Evolutionary conservation across 2,329 filamentous ascomycete genomes (phyloP).

Genomic region (Metarhizium guizhouense): DNA sequence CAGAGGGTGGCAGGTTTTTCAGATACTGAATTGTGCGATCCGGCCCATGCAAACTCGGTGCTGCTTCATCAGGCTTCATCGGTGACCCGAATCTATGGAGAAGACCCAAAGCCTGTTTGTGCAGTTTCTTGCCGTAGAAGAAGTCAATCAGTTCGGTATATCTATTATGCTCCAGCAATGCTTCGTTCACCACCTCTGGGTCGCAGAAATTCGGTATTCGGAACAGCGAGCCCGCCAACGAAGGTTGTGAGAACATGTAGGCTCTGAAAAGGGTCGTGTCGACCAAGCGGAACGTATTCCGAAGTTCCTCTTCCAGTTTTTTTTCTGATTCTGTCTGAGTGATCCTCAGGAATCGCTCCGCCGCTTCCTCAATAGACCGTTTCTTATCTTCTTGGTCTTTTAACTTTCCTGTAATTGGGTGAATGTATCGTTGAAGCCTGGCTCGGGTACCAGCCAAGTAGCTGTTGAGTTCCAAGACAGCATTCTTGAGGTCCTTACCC

Average conservation of each 20-base stretch:
- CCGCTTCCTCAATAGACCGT: conserved; percentile 36
- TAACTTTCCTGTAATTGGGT: conserved; percentile 54
- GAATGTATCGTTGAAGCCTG: conserved; percentile 51
- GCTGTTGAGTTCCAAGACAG: conserved; percentile 73
- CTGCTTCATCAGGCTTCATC: conserved; percentile 38
- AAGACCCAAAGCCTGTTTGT: conserved; percentile 76
- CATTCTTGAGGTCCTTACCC: conserved; percentile 74
- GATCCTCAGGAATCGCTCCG: conserved; percentile 48
- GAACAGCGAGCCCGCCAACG: conserved; percentile 80
- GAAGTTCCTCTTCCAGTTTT: conserved; percentile 62
- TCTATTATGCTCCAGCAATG: conserved; percentile 75
- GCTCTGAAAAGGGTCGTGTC: conserved; percentile 92
- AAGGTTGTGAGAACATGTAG: conserved; percentile 86
- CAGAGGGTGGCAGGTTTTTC: conserved; percentile 77
- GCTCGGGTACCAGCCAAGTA: conserved; percentile 82
- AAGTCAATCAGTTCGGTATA: conserved; percentile 97
- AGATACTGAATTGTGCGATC: conserved; percentile 79
- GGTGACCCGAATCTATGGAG: conserved; percentile 70
- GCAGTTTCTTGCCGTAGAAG: conserved; percentile 88
- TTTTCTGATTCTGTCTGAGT: conserved; percentile 39
- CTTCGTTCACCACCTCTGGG: conserved; percentile 88
- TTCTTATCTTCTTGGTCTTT: conserved; percentile 38
- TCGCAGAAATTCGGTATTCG: conserved; percentile 97
- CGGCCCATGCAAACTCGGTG: conserved; percentile 63
- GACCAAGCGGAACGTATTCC: conserved; percentile 71